Evolutionary conservation across 1,284 basidiomycete genomes (phyloP).

Genomic region (Sporisorium iseilematis-ciliati): DNA sequence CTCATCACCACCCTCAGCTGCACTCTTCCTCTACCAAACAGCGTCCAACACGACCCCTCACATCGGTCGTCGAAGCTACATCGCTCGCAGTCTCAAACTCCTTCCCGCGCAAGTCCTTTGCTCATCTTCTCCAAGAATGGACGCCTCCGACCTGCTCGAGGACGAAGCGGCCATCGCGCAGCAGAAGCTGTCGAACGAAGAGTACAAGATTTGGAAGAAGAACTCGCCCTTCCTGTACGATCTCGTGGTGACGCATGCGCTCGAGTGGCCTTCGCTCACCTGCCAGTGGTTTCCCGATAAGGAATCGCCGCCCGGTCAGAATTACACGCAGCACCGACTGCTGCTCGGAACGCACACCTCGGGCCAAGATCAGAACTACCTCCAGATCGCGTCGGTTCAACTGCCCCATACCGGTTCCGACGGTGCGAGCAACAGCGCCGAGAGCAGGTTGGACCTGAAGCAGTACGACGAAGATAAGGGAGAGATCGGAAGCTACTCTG

Average conservation of each 20-base stretch:
- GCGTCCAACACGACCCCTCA: too few relatives aligned
- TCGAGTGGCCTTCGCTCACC: slow-evolving; percentile 97
- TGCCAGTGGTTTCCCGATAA: slow-evolving; percentile 99
- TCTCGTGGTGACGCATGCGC: slow-evolving; percentile 94
- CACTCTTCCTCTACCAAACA: background rate
- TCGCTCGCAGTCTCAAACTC: too few relatives aligned
- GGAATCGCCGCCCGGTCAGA: slow-evolving; percentile 84
- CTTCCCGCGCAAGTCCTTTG: background rate
- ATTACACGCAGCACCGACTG: slow-evolving; percentile 91
- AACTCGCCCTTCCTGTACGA: slow-evolving; percentile 86
- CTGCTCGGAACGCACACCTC: slow-evolving; percentile 98
- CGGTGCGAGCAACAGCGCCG: slow-evolving; percentile 70
- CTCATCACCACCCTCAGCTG: background rate
- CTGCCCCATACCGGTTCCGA: slow-evolving; percentile 78
- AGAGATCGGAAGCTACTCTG: slow-evolving; percentile 71
- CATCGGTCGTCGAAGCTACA: too few relatives aligned
- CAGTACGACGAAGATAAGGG: slow-evolving; percentile 94
- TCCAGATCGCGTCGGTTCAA: slow-evolving; percentile 91
- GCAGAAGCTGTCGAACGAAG: slow-evolving; percentile 66
- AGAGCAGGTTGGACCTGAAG: slow-evolving; percentile 78
- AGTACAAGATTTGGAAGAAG: slow-evolving; percentile 70
- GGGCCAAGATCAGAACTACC: slow-evolving; percentile 91
- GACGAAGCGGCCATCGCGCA: slow-evolving; percentile 62
- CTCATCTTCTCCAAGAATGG: slow-evolving; percentile 33
- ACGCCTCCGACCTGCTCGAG: slow-evolving; percentile 56